A percentile compares a stretch with the other conserved stretches of the same genome.
These are phyloP conservation scores for Solanum phureja DNA, from an alignment of 257 asterid species.

Conservation along the genomic window DNA sequence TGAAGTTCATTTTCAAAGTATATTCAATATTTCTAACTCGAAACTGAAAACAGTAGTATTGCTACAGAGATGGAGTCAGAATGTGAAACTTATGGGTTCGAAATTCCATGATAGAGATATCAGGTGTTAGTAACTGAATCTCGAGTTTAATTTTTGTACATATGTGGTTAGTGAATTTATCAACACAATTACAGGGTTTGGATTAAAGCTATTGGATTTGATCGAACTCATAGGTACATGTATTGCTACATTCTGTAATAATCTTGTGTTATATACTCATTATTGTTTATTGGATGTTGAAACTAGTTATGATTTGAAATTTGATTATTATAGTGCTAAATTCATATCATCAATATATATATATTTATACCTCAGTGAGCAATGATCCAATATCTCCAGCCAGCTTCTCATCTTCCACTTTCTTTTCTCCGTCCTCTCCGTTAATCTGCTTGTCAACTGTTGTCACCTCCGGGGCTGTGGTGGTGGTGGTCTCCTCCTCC, in stretches of 20 bases:
- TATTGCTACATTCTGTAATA: neutral
- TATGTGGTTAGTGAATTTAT: neutral
- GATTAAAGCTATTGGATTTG: neutral
- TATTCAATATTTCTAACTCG: neutral
- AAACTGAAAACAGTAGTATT: neutral
- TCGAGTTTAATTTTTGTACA: neutral
- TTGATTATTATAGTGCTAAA: neutral
- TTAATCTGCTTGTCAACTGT: neutral
- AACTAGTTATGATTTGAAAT: neutral
- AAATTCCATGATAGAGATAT: neutral
- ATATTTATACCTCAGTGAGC: neutral
- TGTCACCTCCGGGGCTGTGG: neutral
- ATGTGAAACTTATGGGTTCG: neutral
- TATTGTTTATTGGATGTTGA: neutral
- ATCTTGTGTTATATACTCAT: neutral
- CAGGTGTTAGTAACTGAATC: neutral
- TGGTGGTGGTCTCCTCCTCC: slow-evolving; percentile 26
- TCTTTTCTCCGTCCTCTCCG: neutral
- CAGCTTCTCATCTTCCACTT: slow-evolving; percentile 11
- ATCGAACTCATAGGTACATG: neutral
- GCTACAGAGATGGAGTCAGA: neutral
- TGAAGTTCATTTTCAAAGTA: neutral
- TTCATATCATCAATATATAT: neutral
- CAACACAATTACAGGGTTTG: neutral
- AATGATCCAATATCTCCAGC: neutral